Percentiles rank a stretch among this genome's conserved stretches.
Evolutionary conservation across 129 eudicot genomes (phyloP).

Genomic region (Ambrosia artemisiifolia): DNA sequence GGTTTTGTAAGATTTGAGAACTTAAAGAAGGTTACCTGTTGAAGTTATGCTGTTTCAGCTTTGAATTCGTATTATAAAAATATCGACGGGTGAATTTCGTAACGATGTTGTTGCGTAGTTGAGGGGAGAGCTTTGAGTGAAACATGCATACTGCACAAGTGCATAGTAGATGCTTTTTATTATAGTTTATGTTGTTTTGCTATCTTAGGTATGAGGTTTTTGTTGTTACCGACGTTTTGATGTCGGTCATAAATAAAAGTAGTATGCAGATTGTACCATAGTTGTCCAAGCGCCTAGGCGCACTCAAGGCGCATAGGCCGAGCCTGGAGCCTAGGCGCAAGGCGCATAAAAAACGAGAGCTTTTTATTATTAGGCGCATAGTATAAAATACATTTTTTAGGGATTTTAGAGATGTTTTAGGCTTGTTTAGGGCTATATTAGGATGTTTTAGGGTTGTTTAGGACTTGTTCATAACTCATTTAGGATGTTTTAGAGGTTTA

Average conservation of each 20-base stretch:
- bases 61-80: too few species aligned
- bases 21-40: not conserved
- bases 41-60: not conserved
- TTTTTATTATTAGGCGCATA: too few species aligned
- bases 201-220: not conserved
- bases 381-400: too few species aligned
- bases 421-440: too few species aligned
- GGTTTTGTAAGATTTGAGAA: not conserved
- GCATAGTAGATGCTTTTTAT: not conserved
- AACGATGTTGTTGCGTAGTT: not conserved
- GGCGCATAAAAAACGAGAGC: too few species aligned
- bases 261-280: not conserved
- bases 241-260: not conserved
- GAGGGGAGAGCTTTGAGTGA: conserved; percentile 2
- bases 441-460: too few species aligned
- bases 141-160: not conserved
- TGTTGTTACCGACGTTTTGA: conserved; percentile 2
- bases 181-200: not conserved
- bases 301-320: too few species aligned
- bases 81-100: conserved; percentile 3
- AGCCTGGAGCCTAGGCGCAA: too few species aligned
- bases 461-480: too few species aligned
- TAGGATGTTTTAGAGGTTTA: too few species aligned
- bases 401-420: too few species aligned
- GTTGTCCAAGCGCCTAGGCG: too few species aligned